Evolutionary conservation across 352 stramenopile species (phyloP).

Genomic region (Globisporangium splendens): DNA sequence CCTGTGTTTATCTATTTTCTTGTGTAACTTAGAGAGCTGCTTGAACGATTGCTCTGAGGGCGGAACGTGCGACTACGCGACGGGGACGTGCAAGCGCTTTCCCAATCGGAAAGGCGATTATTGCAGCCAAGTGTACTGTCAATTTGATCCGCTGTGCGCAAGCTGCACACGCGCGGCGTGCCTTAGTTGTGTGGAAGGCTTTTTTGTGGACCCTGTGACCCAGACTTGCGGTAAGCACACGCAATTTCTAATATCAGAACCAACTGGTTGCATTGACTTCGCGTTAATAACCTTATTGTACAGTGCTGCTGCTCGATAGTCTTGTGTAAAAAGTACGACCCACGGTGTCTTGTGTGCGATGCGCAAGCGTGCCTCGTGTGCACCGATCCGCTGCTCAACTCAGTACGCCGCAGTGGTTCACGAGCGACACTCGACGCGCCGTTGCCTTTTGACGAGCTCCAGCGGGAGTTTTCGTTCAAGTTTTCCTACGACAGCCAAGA

Average conservation of each 20-base stretch:
- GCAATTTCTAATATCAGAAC: too few species aligned
- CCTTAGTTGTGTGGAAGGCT: constrained; percentile 83
- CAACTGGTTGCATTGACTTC: too few species aligned
- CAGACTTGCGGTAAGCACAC: constrained; percentile 55
- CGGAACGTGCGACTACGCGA: constrained; percentile 88
- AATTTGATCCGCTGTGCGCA: constrained; percentile 84
- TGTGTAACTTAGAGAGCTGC: constrained; percentile 51
- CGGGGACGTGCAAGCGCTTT: constrained; percentile 79
- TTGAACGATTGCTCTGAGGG: constrained; percentile 87
- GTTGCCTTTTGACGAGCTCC: constrained; percentile 87
- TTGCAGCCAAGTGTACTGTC: constrained; percentile 70
- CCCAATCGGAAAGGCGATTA: constrained; percentile 69
- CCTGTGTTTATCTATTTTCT: too few species aligned
- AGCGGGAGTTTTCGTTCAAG: constrained; percentile 85
- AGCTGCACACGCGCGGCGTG: constrained; percentile 82
- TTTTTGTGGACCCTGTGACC: constrained; percentile 66
- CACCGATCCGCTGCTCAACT: constrained; percentile 89
- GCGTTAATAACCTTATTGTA: too few species aligned
- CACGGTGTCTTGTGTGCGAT: constrained; percentile 89
- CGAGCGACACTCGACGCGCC: constrained; percentile 46
- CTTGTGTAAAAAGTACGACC: constrained; percentile 86
- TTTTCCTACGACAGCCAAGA: constrained; percentile 91
- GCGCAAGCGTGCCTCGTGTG: constrained; percentile 79
- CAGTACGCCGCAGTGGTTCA: constrained; percentile 85
- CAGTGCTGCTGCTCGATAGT: constrained; percentile 24